phyloP scores from a whole-genome alignment of 306 rosid genomes.

The Glycine latifolia region DNA sequence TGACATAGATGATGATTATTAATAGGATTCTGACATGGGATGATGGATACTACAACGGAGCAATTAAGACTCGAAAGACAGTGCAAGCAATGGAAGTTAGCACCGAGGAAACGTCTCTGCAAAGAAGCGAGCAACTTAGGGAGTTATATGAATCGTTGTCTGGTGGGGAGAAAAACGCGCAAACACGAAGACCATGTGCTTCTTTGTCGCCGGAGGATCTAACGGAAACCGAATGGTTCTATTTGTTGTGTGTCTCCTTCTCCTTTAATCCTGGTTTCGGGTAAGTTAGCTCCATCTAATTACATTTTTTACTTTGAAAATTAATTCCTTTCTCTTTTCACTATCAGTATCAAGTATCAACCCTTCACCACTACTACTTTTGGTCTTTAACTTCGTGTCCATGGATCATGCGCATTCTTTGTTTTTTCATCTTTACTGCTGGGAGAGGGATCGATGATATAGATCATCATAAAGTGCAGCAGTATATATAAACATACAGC shows the following conservation, averaged over 20 bases:
- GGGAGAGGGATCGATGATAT: no score
- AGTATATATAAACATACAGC: neutral
- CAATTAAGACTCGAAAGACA: conserved; percentile 74
- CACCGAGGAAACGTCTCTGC: conserved; percentile 60
- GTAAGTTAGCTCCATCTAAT: conserved; percentile 48
- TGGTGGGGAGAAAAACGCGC: conserved; percentile 58
- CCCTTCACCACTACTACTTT: neutral
- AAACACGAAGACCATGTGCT: conserved; percentile 67
- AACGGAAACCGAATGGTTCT: conserved; percentile 84
- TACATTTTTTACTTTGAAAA: no score
- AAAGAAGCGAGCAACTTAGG: conserved; percentile 80
- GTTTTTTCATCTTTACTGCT: no score
- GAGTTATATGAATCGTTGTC: conserved; percentile 72
- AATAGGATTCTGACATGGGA: conserved; percentile 65
- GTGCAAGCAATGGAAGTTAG: conserved; percentile 70
- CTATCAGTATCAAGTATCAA: neutral
- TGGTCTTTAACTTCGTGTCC: no score
- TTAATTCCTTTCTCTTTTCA: neutral
- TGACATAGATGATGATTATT: no score
- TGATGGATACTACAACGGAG: conserved; percentile 82
- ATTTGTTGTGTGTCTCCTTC: conserved; percentile 80
- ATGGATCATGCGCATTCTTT: no score
- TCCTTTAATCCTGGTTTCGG: conserved; percentile 69
- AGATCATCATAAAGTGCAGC: no score
- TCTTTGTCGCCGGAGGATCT: conserved; percentile 83